Evolutionary conservation across 1,284 basidiomycete species (phyloP).

Genomic region (Tetrapyrgos nigripes): DNA sequence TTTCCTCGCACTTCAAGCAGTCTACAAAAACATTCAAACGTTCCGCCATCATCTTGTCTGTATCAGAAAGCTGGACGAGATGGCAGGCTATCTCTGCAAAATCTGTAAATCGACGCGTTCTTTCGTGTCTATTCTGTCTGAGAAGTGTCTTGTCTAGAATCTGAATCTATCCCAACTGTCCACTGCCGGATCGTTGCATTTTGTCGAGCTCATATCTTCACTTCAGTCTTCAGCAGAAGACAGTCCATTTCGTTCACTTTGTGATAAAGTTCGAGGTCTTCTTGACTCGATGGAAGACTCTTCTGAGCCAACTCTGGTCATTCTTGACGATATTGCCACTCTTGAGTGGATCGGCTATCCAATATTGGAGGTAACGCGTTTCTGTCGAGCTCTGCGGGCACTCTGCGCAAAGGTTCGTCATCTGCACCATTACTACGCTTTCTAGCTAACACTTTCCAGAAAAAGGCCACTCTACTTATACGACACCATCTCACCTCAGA

Average conservation of each 20-base stretch:
- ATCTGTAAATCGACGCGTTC: slow-evolving; percentile 48
- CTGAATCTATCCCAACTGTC: slow-evolving; percentile 56
- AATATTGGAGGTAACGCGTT: slow-evolving; percentile 53
- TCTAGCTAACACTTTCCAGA: slow-evolving; percentile 36
- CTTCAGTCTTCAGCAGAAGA: slow-evolving; percentile 22
- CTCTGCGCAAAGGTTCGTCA: slow-evolving; percentile 59
- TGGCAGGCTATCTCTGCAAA: slow-evolving; percentile 69
- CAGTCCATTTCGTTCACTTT: slow-evolving; percentile 8
- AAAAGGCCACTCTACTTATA: slow-evolving; percentile 57
- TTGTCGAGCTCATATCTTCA: slow-evolving; percentile 53
- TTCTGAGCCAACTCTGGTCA: slow-evolving; percentile 46
- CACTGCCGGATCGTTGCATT: slow-evolving; percentile 49
- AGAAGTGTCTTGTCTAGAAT: slow-evolving; percentile 44
- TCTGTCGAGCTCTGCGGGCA: slow-evolving; percentile 62
- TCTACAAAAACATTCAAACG: slow-evolving; percentile 32
- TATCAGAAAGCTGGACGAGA: slow-evolving; percentile 58
- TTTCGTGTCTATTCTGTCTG: neutral
- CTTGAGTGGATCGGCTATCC: slow-evolving; percentile 73
- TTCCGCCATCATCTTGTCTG: slow-evolving; percentile 56
- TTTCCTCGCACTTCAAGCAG: slow-evolving; percentile 60
- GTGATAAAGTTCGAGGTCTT: slow-evolving; percentile 25
- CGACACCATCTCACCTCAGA: slow-evolving; percentile 65
- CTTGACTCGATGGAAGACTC: slow-evolving; percentile 36
- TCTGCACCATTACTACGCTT: neutral
- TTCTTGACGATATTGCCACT: slow-evolving; percentile 70